Evolutionary conservation across 2,329 filamentous ascomycete genomes (phyloP).

Genomic region (Fusarium xylarioides): DNA sequence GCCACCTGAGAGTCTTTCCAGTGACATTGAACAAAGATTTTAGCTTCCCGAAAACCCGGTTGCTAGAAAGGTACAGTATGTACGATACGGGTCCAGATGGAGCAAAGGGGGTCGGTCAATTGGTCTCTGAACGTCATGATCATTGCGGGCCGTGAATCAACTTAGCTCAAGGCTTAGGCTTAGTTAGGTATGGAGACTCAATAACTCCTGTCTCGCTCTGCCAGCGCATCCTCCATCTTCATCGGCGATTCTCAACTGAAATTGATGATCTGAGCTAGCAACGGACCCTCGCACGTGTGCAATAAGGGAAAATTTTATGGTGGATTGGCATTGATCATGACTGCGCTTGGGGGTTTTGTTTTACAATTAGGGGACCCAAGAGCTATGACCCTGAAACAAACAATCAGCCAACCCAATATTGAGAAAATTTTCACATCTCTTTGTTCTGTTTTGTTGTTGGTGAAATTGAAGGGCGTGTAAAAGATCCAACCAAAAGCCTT

Average conservation of each 20-base stretch:
- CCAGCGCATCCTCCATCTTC: conserved; percentile 26
- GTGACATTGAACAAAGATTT: conserved; percentile 8
- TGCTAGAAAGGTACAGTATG: neutral
- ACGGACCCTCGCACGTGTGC: neutral
- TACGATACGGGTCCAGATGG: neutral
- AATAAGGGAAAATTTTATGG: conserved; percentile 19
- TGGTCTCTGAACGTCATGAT: conserved; percentile 17
- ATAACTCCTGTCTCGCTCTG: conserved; percentile 6
- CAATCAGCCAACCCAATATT: neutral
- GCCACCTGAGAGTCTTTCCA: neutral
- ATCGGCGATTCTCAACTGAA: conserved; percentile 32
- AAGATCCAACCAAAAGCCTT: conserved; percentile 12
- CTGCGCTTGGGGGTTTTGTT: neutral
- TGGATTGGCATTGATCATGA: conserved; percentile 6
- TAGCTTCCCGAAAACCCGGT: conserved; percentile 15
- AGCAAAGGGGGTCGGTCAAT: conserved; percentile 5
- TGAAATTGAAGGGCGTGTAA: conserved; percentile 16
- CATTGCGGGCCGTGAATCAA: conserved; percentile 19
- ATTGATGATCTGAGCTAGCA: conserved; percentile 32
- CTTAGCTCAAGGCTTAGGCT: neutral
- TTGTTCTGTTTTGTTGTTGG: neutral
- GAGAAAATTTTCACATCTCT: neutral
- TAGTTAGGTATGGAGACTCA: conserved; percentile 11
- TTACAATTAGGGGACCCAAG: conserved; percentile 1
- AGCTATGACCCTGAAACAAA: conserved; percentile 15